phyloP scores from a whole-genome alignment of 148 eudicot species.

The Bassia scoparia region DNA sequence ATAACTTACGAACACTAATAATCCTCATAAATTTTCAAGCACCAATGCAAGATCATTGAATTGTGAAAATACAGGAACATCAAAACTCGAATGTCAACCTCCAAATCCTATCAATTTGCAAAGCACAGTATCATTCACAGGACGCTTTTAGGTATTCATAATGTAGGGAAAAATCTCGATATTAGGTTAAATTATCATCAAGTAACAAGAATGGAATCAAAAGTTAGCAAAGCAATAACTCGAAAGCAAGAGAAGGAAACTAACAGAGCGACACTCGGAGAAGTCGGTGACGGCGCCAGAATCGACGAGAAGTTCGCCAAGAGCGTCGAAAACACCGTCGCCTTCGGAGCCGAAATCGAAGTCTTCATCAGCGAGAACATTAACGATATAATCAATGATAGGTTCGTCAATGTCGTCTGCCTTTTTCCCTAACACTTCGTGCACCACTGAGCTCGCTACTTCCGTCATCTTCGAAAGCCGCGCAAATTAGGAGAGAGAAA shows the following conservation, averaged over 20 bases:
- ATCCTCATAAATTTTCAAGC: no score
- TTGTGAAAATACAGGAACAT: no score
- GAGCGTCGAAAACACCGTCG: slow-evolving; percentile 82
- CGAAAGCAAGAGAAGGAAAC: neutral
- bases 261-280: slow-evolving; percentile 70
- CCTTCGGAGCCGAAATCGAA: slow-evolving; percentile 94
- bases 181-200: neutral
- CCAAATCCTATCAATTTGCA: no score
- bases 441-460: slow-evolving; percentile 78
- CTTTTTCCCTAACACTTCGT: slow-evolving; percentile 67
- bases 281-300: slow-evolving; percentile 69
- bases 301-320: slow-evolving; percentile 85
- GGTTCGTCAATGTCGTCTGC: slow-evolving; percentile 73
- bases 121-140: no score
- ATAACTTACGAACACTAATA: no score
- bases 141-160: no score
- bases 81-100: no score
- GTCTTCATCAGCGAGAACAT: slow-evolving; percentile 97
- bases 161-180: no score
- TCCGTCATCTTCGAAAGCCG: slow-evolving; percentile 51
- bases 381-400: slow-evolving; percentile 76
- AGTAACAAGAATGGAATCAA: neutral
- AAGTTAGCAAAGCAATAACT: no score
- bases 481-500: neutral
- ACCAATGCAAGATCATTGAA: no score